Base-by-base conservation (phyloP, 2,329 filamentous ascomycete genomes). In the Aspergillus sojae region DNA sequence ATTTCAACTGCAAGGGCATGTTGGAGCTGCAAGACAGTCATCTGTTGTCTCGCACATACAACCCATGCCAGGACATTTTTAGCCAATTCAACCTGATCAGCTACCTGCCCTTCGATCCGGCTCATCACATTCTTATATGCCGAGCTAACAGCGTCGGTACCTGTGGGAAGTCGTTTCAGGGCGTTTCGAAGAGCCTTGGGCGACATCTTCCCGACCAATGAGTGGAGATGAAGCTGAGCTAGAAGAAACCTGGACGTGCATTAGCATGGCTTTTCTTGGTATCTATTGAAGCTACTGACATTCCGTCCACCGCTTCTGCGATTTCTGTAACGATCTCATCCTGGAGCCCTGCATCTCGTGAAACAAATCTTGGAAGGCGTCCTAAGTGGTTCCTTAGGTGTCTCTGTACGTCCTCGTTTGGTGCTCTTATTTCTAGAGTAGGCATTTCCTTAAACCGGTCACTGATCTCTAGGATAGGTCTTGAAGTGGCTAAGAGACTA, bases 1-100 rank as follows among this genome's bases (percentile, higher is more conserved):
- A 58, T 1, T 46, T 80, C 75, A 0, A 81, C 68, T 0, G 78
- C 81, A n/a, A 85, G 73, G 0, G 81, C 81, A 64, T 83, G 75
- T 57, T 75, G 74, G 4, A 85, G 72, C 61, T 84, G 80, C 0
- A 23, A 0, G 1, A 59, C 70, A 1, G 63, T 74, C 0, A 84
- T 62, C 0, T 69, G 76, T 46, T 76, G 71, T 50, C 69, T 75
- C 0, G 79, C 74, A 41, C 62, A 80, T 0, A 71, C 72, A 10
- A 84, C 77, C 82, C 80, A 84, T 0, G 71, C 70, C 0, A 84
- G 61, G 2, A 74, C 70, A 21, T 77, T 61, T 7, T 73, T 78
- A 0, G 83, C 83, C 43, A 82, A 70, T 0, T 74, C 61, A 19
- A 50, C 45, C 14, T 75, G 65, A 5, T 74, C 76, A 0, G 58